phyloP scores from a whole-genome alignment of 495 filamentous ascomycete genomes.

The Massariosphaeria phaeospora region DNA sequence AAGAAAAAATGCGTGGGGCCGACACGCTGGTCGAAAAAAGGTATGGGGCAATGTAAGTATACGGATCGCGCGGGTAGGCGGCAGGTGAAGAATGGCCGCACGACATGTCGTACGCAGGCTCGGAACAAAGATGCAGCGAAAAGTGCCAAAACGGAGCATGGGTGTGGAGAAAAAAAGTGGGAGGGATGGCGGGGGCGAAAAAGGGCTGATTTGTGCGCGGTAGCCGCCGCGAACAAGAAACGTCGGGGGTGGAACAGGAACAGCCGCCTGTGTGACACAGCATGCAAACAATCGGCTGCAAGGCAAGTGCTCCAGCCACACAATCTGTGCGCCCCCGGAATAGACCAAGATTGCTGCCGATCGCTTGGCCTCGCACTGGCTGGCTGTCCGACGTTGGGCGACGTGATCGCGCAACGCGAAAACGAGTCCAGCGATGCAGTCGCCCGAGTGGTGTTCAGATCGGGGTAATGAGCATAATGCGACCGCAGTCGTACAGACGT shows the following conservation, averaged over 20 bases:
- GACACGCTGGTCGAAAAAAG: not conserved
- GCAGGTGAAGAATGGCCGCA: not conserved
- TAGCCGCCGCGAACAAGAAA: conserved; percentile 15
- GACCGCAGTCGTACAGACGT: conserved; percentile 29
- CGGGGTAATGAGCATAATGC: conserved; percentile 25
- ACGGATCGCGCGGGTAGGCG: not conserved
- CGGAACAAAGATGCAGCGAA: conserved; percentile 21
- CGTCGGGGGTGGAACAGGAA: not conserved
- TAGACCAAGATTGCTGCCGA: not conserved
- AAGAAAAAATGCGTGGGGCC: not conserved
- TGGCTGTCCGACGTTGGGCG: conserved; percentile 16
- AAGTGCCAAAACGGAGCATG: conserved; percentile 4
- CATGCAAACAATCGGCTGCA: conserved; percentile 26
- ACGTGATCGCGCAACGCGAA: conserved; percentile 4
- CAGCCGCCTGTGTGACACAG: conserved; percentile 18
- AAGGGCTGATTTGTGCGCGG: conserved; percentile 1
- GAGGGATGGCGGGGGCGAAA: too few species aligned
- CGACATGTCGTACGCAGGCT: not conserved
- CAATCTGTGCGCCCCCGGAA: not conserved
- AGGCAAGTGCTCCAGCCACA: conserved; percentile 26
- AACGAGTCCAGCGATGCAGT: not conserved
- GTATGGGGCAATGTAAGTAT: not conserved
- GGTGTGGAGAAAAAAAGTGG: too few species aligned
- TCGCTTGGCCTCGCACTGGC: conserved; percentile 3
- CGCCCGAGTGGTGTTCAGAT: conserved; percentile 1